Base-by-base conservation (phyloP, 78 protist genomes). In the Anaeramoeba ignava region DNA sequence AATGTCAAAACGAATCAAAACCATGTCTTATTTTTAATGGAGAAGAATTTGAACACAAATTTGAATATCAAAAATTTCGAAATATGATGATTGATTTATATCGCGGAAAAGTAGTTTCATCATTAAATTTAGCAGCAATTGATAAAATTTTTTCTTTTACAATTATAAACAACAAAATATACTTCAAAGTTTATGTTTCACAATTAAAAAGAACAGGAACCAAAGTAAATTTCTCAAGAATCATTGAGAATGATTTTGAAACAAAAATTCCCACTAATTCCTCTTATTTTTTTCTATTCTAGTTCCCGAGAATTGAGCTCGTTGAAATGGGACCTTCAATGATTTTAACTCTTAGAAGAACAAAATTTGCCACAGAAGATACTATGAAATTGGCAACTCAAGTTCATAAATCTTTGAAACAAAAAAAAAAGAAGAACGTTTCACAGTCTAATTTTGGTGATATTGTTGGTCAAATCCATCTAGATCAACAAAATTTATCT, bases 1-100 rank as follows among this genome's bases (percentile, higher is more conserved):
- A n/a, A n/a, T n/a, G n/a, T n/a, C n/a, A 68, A 12, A 36, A 78
- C 38, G 96, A 91, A 33, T 41, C 88, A 27, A 95, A 95, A 87
- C 96, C 96, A 36, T 39, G 39, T 34, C 67, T 95, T 34, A 39
- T 91, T 3, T 94, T 95, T 78, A n/a, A 54, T 2, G 96, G 96
- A 1, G 82, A 40, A 2, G 89, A 40, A 33, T 95, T 93, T 38
- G 93, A 90, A 73, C 83, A 33, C 0, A 40, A 90, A 42, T 88
- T 39, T 33, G 81, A 41, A 31, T 83, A 83, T 27, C 81, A 37
- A 36, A 42, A 54, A 37, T 3, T 92, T 12, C 79, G 88, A 36
- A 90, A 85, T 42, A 39, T 94, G 38, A 38, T 92, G 33, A 31
- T 91, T n/a, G 95, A 95, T 68, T 88, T n/a, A n/a, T n/a, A n/a